Evolutionary conservation across 148 eudicot genomes (phyloP).

Genomic region (Spergularia marina): DNA sequence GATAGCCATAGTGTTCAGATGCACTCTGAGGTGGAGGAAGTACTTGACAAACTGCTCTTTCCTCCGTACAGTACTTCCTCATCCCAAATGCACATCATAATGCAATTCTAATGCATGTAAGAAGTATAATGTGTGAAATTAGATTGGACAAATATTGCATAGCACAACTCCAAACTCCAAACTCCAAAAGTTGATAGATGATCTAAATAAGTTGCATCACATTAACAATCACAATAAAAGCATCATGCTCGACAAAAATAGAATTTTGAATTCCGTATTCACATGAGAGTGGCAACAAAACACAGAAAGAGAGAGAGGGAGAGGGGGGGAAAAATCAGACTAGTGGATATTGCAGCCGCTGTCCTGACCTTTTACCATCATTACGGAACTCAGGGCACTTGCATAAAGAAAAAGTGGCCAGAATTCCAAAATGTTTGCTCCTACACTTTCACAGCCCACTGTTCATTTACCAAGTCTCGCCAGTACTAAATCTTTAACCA

Average conservation of each 20-base stretch:
- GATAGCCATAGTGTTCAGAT: background rate
- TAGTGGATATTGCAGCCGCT: too few relatives aligned
- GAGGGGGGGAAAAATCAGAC: too few relatives aligned
- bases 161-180: background rate
- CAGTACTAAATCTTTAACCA: background rate
- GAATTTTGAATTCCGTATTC: background rate
- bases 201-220: background rate
- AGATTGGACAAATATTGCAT: background rate
- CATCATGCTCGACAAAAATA: background rate
- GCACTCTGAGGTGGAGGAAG: background rate
- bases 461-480: background rate
- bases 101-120: background rate
- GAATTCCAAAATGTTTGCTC: too few relatives aligned
- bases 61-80: background rate
- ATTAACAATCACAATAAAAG: background rate
- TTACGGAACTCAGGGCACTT: too few relatives aligned
- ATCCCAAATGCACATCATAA: background rate
- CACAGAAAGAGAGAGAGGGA: too few relatives aligned
- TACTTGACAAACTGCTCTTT: background rate
- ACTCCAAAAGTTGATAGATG: background rate
- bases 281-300: too few relatives aligned
- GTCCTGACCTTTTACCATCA: too few relatives aligned
- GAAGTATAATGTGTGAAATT: background rate
- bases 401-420: too few relatives aligned
- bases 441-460: background rate